Conservation (phyloP, 169 alveolate species). For the Babesia bigemina region DNA sequence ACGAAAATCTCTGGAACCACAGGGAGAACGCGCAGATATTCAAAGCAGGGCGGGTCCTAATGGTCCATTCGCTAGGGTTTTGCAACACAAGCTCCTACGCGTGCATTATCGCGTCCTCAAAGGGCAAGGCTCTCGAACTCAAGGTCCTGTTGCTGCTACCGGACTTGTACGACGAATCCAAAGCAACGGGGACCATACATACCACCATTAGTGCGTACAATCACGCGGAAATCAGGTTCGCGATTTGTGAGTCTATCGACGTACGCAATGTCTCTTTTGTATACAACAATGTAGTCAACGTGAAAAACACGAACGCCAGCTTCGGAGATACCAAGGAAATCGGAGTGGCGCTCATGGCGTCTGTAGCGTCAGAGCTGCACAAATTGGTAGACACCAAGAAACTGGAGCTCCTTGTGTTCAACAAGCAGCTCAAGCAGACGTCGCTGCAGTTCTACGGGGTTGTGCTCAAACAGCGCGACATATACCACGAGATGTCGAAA, state of each 20-base stretch:
- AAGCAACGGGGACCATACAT: constrained; percentile 22
- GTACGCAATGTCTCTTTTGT: constrained; percentile 68
- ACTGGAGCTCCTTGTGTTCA: constrained; percentile 71
- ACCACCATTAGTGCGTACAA: constrained; percentile 56
- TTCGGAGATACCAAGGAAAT: constrained; percentile 26
- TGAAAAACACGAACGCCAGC: background rate
- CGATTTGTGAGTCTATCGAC: constrained; percentile 60
- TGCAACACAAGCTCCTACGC: constrained; percentile 44
- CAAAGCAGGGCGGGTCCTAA: constrained; percentile 59
- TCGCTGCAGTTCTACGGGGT: constrained; percentile 74
- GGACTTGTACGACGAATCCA: constrained; percentile 19
- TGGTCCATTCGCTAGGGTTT: constrained; percentile 51
- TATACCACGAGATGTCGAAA: constrained; percentile 61
- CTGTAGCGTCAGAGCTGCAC: constrained; percentile 69
- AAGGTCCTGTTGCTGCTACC: constrained; percentile 39
- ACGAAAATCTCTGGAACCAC: constrained; percentile 63
- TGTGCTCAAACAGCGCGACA: constrained; percentile 74
- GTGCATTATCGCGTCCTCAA: constrained; percentile 31
- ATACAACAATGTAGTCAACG: constrained; percentile 66
- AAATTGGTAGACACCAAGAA: constrained; percentile 62
- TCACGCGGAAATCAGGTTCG: constrained; percentile 53
- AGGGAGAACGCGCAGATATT: constrained; percentile 41
- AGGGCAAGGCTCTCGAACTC: constrained; percentile 28
- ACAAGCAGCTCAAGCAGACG: constrained; percentile 72
- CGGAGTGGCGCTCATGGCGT: constrained; percentile 45